Evolutionary conservation across 306 rosid species (phyloP), one percentile per base, ranked within the genome.

Genomic region (Crotalaria pallida): DNA sequence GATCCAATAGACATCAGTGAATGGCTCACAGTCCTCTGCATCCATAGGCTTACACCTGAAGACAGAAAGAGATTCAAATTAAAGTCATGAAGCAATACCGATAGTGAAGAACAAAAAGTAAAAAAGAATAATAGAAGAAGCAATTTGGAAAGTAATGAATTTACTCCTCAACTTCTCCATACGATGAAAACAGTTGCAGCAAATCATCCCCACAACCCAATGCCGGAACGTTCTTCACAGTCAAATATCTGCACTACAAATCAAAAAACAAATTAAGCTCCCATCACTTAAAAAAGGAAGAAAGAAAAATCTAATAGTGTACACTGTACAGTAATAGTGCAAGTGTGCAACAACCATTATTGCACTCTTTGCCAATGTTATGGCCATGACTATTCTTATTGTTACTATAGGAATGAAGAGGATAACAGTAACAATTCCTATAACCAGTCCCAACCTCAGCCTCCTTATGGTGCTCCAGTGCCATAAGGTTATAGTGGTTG

Each of bases 41-140:
- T 93, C 98, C 98, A 93, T 90, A 10, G 96, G 97, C 67, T 87
- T 87, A 77, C 90, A 88, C 79, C 96, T 88, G 72, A 74, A 61
- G 3, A 80, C 3, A 51, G 19, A 55, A 24, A 36, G 51, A 44
- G 0, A 53, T 24, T 43, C 18, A 47, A 48, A 78, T 2, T 40
- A 69, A 7, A 36, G 41, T 13, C 5, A 63, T n/a, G 26, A 50
- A 45, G 24, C 73, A 59, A 45, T 34, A 36, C 4, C 8, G 21
- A 44, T 1, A 58, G 40, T 18, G 48, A 50, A 62, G 51, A 80
- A n/a, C 6, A 47, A 64, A 16, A n/a, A 49, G 0, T 34, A 3
- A 5, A 27, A 19, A 44, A 49, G 3, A 22, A 10, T 24, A 29
- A 71, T 4, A 56, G 73, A 24, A 47, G 65, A 23, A 50, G 18